Base-by-base conservation (phyloP, 805 yeast species). In the Saturnispora silvae region DNA sequence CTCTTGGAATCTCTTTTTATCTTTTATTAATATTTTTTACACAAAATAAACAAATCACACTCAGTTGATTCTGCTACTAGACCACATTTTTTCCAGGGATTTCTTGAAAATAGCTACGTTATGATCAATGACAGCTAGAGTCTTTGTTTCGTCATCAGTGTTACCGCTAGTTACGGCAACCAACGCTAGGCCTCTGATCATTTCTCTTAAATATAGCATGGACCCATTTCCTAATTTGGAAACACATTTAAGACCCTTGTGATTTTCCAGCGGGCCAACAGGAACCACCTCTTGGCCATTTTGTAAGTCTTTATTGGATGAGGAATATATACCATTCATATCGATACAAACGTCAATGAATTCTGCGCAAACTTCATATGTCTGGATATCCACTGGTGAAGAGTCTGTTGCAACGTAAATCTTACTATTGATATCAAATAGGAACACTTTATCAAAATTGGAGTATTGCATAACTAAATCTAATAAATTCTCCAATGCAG, bases 351-450 rank as follows among this genome's bases (percentile, higher is more conserved):
- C 92, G 56, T 92, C 97, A 32, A 92, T 89, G 52, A 92, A 92
- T 52, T 92, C 97, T 0, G 96, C 94, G 58, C 97, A 92, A 2
- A 89, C 94, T 56, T 92, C 96, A 55, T 92, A 92, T 0, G 94
- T 83, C 52, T 86, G 95, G 28, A 85, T 81, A 59, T 89, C 97
- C 28, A 89, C 95, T 0, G 97, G 96, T 2, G 87, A 77, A 0
- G 95, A 82, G 56, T 92, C 98, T 0, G 97, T 89, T 4, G 96
- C 96, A 34, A 89, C 86, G 54, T 89, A 92, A 16, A 92, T 83
- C 55, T 92, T 92, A 14, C 95, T 81, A 51, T 83, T 82, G 19
- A 89, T 75, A 54, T 92, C 98, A 51, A 92, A 89, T 40, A 92
- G 57, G 50, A 87, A 92, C 15, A 92, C 89, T 62, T 92, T 92